phyloP scores from a whole-genome alignment of 345 rosid genomes.

The Eucalyptus caleyi region DNA sequence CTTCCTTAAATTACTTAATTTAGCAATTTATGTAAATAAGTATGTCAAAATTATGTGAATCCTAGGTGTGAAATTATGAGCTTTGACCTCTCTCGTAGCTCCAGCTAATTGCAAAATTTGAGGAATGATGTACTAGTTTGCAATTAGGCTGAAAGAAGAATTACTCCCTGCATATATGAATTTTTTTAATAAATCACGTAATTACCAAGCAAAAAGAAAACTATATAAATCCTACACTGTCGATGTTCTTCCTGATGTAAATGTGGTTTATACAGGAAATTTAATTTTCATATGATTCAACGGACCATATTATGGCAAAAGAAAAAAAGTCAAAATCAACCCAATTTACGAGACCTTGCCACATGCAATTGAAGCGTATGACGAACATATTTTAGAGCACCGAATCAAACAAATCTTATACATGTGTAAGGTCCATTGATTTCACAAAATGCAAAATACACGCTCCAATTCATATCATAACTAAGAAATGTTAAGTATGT shows the following conservation, averaged over 20 bases:
- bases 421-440: neutral
- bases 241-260: neutral
- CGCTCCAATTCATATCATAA: neutral
- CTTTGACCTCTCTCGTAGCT: neutral
- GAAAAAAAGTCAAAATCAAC: neutral
- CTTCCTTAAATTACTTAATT: neutral
- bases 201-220: neutral
- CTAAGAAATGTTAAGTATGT: neutral
- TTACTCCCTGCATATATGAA: neutral
- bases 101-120: neutral
- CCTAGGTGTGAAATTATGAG: neutral
- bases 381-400: neutral
- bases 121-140: neutral
- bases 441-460: neutral
- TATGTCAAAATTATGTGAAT: neutral
- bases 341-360: neutral
- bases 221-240: neutral
- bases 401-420: neutral
- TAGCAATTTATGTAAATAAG: neutral
- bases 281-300: too few relatives aligned
- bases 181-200: neutral
- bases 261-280: neutral
- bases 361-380: neutral
- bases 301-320: neutral
- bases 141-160: neutral